Conservation (phyloP, 2,329 filamentous ascomycete species). For the Colletotrichum nymphaeae region DNA sequence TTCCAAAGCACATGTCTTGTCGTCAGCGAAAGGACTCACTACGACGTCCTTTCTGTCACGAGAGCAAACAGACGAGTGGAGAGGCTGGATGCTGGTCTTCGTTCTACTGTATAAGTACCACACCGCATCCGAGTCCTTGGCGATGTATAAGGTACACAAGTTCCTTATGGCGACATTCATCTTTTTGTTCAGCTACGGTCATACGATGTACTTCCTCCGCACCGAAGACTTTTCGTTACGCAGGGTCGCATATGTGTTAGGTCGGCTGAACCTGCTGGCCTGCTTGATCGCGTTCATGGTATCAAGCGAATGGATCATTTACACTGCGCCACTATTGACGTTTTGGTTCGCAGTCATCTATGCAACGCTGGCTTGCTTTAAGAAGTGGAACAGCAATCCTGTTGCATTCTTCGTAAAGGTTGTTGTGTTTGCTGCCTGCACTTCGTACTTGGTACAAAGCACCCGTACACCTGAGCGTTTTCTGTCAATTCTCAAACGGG, state of each 20-base stretch:
- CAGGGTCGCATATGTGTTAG: slow-evolving; percentile 58
- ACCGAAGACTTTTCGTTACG: slow-evolving; percentile 67
- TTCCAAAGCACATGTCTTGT: neutral
- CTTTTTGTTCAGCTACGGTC: slow-evolving; percentile 72
- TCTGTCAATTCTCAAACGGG: slow-evolving; percentile 16
- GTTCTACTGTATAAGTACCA: slow-evolving; percentile 68
- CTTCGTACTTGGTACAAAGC: slow-evolving; percentile 21
- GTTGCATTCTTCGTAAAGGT: slow-evolving; percentile 60
- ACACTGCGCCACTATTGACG: slow-evolving; percentile 68
- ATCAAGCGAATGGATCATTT: slow-evolving; percentile 61
- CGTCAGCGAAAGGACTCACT: neutral
- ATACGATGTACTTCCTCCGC: slow-evolving; percentile 67
- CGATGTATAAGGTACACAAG: slow-evolving; percentile 66
- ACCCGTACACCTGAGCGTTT: slow-evolving; percentile 22
- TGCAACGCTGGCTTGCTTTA: slow-evolving; percentile 57
- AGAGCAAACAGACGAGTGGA: slow-evolving; percentile 72
- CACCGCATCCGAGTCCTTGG: slow-evolving; percentile 56
- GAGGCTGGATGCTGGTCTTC: slow-evolving; percentile 72
- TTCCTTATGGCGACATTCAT: slow-evolving; percentile 68
- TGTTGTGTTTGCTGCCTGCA: slow-evolving; percentile 52
- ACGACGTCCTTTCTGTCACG: slow-evolving; percentile 53
- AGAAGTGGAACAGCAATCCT: slow-evolving; percentile 54
- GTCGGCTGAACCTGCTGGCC: slow-evolving; percentile 68
- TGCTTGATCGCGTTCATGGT: slow-evolving; percentile 65
- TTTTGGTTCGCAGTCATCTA: slow-evolving; percentile 74